Evolutionary conservation across 495 filamentous ascomycete genomes (phyloP), one percentile per base, ranked within the genome.

Genomic region (Aspergillus leporis): DNA sequence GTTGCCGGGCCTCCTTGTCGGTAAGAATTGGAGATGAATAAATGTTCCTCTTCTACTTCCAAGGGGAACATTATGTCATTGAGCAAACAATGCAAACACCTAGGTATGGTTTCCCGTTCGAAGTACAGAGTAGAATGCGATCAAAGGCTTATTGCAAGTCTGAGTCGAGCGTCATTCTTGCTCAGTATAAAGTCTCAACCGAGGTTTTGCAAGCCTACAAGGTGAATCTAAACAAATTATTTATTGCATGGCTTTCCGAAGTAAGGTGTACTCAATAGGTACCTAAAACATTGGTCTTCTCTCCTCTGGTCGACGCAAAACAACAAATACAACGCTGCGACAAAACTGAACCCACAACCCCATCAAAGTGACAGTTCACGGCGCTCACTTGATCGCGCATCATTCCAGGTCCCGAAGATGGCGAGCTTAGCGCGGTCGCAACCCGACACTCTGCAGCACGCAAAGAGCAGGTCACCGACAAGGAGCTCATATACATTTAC

Each of bases 371-470:
- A 64, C 38, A 47, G 58, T 12, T 41, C 48, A 62, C 63, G 54
- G 48, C 68, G 60, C 41, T 66, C 74, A 43, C 61, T 63, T 12
- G 52, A 61, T 31, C 81, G 81, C 5, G 80, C 81, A 0, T 89
- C 87, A 0, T 89, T 85, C 65, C 82, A 83, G 45, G 87, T 86
- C 4, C 88, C 87, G 4, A 89, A 85, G 0, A 82, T 80, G 61
- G 79, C 85, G 5, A 89, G 83, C 62, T 67, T 89, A 18, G 81
- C 86, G 61, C 82, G 83, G 65, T 82, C 83, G 59, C 82, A 89
- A 63, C 85, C 87, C 7, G 82, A 83, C 8, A 70, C 86, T 16
- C 62, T 87, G 45, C 73, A 78, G 49, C 80, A 81, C 56, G 72
- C 80, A 30, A 65, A 73, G 46, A 77, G 70, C 65, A 66, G 70